Conservation (phyloP, 208 protist species). For the Acanthamoeba culbertsoni region DNA sequence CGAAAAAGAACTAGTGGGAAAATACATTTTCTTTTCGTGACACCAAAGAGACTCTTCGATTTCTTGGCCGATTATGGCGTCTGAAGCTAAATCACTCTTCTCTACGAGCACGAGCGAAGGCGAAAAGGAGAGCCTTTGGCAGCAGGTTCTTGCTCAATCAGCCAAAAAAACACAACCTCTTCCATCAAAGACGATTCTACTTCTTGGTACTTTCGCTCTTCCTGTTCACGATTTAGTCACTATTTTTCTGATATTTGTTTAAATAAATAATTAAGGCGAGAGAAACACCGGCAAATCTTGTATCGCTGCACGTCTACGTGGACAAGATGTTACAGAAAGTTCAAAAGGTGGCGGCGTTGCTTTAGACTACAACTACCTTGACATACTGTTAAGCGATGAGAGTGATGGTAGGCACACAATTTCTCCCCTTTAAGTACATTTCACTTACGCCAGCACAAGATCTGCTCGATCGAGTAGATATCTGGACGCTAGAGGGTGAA, state of each 20-base stretch:
- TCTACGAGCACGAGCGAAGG: neutral
- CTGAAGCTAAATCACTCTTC: neutral
- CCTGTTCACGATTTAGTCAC: neutral
- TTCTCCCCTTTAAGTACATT: neutral
- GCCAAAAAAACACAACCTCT: neutral
- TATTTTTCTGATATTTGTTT: neutral
- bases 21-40: too few relatives aligned
- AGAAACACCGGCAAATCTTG: neutral
- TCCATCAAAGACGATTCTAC: neutral
- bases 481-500: conserved; percentile 72
- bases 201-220: neutral
- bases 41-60: too few relatives aligned
- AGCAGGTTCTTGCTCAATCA: neutral
- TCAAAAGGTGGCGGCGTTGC: neutral
- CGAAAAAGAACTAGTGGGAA: too few relatives aligned
- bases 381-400: conserved; percentile 16
- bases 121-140: neutral
- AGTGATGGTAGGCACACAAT: neutral
- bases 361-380: neutral
- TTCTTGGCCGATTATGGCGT: neutral
- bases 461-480: conserved; percentile 62
- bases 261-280: neutral
- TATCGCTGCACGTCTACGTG: neutral
- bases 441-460: neutral
- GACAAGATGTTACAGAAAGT: neutral